Percentiles rank a stretch among this genome's conserved stretches.
These are phyloP conservation scores for Drechslera avenae DNA, from an alignment of 2,329 filamentous ascomycete genomes.

Conservation along the genomic window DNA sequence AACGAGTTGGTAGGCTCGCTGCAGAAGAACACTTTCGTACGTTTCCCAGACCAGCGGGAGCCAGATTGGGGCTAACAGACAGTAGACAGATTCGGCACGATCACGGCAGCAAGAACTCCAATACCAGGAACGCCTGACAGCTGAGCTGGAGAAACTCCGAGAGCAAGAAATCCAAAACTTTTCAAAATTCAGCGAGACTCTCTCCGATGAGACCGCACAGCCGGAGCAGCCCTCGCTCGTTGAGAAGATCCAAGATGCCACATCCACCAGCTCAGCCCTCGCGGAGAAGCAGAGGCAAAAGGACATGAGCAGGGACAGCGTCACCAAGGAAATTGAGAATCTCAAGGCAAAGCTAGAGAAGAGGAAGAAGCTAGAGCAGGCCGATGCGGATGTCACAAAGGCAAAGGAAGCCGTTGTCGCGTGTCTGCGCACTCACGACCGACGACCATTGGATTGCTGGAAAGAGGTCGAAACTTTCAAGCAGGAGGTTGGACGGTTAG, in stretches of 20 bases:
- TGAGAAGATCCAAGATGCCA: constrained; percentile 46
- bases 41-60: neutral
- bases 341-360: constrained; percentile 57
- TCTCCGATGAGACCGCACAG: constrained; percentile 54
- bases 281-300: constrained; percentile 51
- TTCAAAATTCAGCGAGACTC: constrained; percentile 68
- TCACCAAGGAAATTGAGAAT: constrained; percentile 63
- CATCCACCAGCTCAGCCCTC: constrained; percentile 43
- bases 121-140: constrained; percentile 83
- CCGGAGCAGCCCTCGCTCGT: constrained; percentile 42
- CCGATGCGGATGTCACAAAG: constrained; percentile 73
- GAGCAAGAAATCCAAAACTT: constrained; percentile 72
- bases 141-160: constrained; percentile 81
- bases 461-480: constrained; percentile 90
- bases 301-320: constrained; percentile 58
- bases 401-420: constrained; percentile 77
- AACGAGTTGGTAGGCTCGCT: constrained; percentile 81
- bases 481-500: constrained; percentile 82
- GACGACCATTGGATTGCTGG: constrained; percentile 92
- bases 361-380: constrained; percentile 63
- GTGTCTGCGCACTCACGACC: constrained; percentile 83
- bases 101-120: constrained; percentile 82
- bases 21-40: constrained; percentile 84
- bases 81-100: constrained; percentile 85
- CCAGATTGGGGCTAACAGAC: neutral